Conservation (phyloP, 2,329 filamentous ascomycete species). For the Sporothrix phasma region DNA sequence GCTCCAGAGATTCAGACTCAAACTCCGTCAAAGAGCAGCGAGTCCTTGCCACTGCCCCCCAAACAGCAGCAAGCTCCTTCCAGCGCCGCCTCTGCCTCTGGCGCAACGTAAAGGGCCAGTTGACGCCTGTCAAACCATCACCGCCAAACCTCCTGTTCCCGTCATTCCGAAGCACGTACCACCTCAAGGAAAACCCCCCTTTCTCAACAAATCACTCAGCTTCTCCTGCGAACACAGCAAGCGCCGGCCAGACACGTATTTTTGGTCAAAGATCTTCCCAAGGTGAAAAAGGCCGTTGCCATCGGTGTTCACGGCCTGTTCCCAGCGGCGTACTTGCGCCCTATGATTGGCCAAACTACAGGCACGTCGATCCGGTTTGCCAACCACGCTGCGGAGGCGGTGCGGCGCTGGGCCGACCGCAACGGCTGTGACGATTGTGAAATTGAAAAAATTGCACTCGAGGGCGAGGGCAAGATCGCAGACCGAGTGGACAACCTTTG, state of each 20-base stretch:
- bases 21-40: background rate
- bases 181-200: conserved; percentile 54
- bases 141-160: conserved; percentile 58
- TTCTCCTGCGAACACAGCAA: conserved; percentile 48
- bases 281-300: conserved; percentile 75
- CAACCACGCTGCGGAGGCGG: conserved; percentile 72
- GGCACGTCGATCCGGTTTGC: conserved; percentile 92
- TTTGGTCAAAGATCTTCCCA: conserved; percentile 56
- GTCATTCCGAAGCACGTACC: conserved; percentile 59
- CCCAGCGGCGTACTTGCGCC: conserved; percentile 75
- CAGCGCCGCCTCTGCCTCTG: background rate
- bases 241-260: conserved; percentile 59
- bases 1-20: background rate
- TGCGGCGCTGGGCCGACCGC: conserved; percentile 69
- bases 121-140: conserved; percentile 27
- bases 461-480: conserved; percentile 85
- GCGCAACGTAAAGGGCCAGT: background rate
- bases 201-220: conserved; percentile 56
- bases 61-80: background rate
- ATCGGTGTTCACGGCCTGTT: conserved; percentile 95
- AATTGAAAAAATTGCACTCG: conserved; percentile 87
- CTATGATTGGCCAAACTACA: conserved; percentile 86
- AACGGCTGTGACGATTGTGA: conserved; percentile 66
- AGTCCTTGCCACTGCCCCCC: background rate
- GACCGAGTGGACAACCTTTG: conserved; percentile 87